Evolutionary conservation across 345 rosid genomes (phyloP).

Genomic region (Heritiera fomes): DNA sequence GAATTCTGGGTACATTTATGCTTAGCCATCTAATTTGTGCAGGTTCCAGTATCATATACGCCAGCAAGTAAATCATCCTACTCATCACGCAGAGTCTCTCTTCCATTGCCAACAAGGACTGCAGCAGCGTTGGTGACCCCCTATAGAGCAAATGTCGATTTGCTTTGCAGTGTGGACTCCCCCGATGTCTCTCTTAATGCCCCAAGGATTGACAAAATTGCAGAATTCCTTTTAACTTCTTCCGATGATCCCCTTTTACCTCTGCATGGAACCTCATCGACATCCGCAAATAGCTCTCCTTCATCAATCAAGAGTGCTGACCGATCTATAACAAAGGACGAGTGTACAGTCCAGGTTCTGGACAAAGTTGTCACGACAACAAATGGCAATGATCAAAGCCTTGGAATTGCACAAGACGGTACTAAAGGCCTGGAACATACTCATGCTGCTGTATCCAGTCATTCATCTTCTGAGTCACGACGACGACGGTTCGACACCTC

Average conservation of each 20-base stretch:
- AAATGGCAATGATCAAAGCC: slow-evolving; percentile 33
- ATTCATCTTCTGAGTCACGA: slow-evolving; percentile 48
- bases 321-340: slow-evolving; percentile 77
- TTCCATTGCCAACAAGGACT: slow-evolving; percentile 50
- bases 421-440: slow-evolving; percentile 36
- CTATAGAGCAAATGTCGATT: slow-evolving; percentile 30
- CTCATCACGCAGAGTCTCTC: slow-evolving; percentile 63
- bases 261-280: slow-evolving; percentile 37
- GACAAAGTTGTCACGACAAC: slow-evolving; percentile 32
- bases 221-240: slow-evolving; percentile 65
- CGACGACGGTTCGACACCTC: slow-evolving; percentile 80
- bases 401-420: slow-evolving; percentile 26
- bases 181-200: slow-evolving; percentile 86
- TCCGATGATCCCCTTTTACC: slow-evolving; percentile 51
- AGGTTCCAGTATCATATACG: slow-evolving; percentile 47
- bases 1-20: not conserved
- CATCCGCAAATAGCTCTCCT: slow-evolving; percentile 48
- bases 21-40: slow-evolving; percentile 24
- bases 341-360: slow-evolving; percentile 56
- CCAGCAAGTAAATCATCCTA: slow-evolving; percentile 41
- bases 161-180: slow-evolving; percentile 45
- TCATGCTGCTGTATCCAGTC: slow-evolving; percentile 43
- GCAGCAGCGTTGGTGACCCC: slow-evolving; percentile 33
- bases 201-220: slow-evolving; percentile 88
- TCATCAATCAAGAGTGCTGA: slow-evolving; percentile 36